Evolutionary conservation across 768 basidiomycete species (phyloP).

Genomic region (Rhizopogon vesiculosus): DNA sequence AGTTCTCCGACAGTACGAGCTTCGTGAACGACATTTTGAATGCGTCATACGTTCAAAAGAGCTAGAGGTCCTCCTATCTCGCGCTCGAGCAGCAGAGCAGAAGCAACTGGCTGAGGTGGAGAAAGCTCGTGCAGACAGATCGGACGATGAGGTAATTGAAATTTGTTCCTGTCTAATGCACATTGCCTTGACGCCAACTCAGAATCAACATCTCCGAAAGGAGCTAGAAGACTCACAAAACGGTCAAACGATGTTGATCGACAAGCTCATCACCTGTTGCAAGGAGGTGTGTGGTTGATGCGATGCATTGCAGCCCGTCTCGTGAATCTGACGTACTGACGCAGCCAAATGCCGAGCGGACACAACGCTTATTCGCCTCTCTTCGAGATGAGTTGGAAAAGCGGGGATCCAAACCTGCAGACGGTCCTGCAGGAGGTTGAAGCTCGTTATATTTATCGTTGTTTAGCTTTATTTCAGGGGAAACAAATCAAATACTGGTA

Average conservation of each 20-base stretch:
- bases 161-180: slow-evolving; percentile 1
- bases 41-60: slow-evolving; percentile 91
- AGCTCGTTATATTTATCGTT: slow-evolving; percentile 7
- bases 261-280: slow-evolving; percentile 81
- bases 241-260: slow-evolving; percentile 74
- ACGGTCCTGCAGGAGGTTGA: slow-evolving; percentile 42
- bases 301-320: slow-evolving; percentile 1
- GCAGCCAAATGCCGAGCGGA: slow-evolving; percentile 79
- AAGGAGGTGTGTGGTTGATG: slow-evolving; percentile 61
- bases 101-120: slow-evolving; percentile 79
- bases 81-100: slow-evolving; percentile 84
- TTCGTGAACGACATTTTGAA: slow-evolving; percentile 89
- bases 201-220: slow-evolving; percentile 68
- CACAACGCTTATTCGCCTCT: slow-evolving; percentile 74
- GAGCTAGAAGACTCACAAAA: slow-evolving; percentile 79
- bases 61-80: slow-evolving; percentile 80
- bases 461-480: not conserved
- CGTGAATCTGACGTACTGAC: slow-evolving; percentile 10
- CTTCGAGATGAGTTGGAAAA: slow-evolving; percentile 82
- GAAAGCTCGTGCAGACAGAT: slow-evolving; percentile 58
- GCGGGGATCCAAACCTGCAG: slow-evolving; percentile 46
- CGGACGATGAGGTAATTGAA: slow-evolving; percentile 69
- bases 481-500: slow-evolving; percentile 6
- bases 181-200: slow-evolving; percentile 5
- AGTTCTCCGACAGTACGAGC: slow-evolving; percentile 81